These are phyloP conservation scores for Aurinia saxatilis DNA, from an alignment of 345 rosid species.

Conservation along the genomic window DNA sequence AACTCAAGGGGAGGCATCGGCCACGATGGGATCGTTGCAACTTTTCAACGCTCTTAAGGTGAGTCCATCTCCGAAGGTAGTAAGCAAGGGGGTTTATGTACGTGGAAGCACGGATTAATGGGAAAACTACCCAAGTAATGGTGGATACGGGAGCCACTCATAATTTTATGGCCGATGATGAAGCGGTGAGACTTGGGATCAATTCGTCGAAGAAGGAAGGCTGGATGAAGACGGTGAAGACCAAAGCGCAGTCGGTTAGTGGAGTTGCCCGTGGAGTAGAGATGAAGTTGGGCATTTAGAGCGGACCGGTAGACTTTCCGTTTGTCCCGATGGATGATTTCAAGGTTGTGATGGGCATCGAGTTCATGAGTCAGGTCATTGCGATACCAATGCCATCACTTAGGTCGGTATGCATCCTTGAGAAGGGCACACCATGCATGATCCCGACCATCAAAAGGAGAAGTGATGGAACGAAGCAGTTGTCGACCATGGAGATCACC, in stretches of 20 bases:
- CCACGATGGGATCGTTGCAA: neutral
- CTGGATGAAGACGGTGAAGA: neutral
- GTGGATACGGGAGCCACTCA: neutral
- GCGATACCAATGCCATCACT: too few species aligned
- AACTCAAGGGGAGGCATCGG: neutral
- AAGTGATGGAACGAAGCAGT: too few species aligned
- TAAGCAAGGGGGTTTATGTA: neutral
- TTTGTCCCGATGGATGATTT: too few species aligned
- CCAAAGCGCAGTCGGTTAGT: neutral
- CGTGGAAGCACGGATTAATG: neutral
- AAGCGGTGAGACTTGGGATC: neutral
- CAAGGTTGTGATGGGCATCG: too few species aligned
- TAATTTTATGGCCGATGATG: neutral
- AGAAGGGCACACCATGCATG: too few species aligned
- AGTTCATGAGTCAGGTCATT: too few species aligned
- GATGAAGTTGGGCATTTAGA: too few species aligned
- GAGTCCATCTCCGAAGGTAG: neutral
- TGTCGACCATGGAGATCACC: neutral
- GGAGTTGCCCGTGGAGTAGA: too few species aligned
- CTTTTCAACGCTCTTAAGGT: neutral
- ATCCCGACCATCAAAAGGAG: too few species aligned
- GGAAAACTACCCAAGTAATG: neutral
- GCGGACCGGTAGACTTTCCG: too few species aligned
- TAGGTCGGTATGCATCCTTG: too few species aligned
- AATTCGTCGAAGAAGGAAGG: neutral